Percentiles rank a stretch among this genome's conserved stretches.
phyloP scores from a whole-genome alignment of 1,139 yeast genomes.

The Candida tunisiensis region DNA sequence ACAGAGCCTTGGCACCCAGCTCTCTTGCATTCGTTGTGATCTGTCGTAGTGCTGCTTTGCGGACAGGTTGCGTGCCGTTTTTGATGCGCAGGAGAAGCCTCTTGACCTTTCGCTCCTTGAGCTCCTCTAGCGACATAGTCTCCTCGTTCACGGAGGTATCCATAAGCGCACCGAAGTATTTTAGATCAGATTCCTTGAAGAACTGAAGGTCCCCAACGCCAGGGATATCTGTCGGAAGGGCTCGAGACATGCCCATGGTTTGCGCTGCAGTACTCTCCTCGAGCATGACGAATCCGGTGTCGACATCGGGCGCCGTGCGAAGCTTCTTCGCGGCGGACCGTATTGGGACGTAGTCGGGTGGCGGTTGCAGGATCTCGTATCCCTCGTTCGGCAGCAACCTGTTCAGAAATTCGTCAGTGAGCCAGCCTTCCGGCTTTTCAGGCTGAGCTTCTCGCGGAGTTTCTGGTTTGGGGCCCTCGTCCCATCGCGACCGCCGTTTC shows the following conservation, averaged over 20 bases:
- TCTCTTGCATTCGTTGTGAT: conserved; percentile 46
- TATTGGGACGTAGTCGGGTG: conserved; percentile 28
- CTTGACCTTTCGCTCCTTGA: conserved; percentile 45
- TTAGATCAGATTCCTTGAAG: conserved; percentile 57
- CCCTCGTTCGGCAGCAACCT: conserved; percentile 36
- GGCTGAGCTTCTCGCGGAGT: conserved; percentile 4
- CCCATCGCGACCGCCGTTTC: conserved; percentile 12
- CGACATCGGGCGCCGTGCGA: conserved; percentile 1
- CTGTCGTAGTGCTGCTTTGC: conserved; percentile 58
- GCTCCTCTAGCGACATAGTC: conserved; percentile 33
- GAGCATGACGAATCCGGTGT: conserved; percentile 15
- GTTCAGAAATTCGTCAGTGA: conserved; percentile 34
- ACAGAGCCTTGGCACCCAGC: conserved; percentile 55
- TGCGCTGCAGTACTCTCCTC: conserved; percentile 14
- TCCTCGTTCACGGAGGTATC: conserved; percentile 20
- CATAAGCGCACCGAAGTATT: conserved; percentile 51
- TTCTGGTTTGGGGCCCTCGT: conserved; percentile 5
- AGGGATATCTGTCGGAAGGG: conserved; percentile 38
- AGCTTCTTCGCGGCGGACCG: conserved; percentile 10
- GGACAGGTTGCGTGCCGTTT: conserved; percentile 51
- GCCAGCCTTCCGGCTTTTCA: conserved; percentile 7
- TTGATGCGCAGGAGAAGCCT: conserved; percentile 50
- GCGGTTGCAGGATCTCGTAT: conserved; percentile 30
- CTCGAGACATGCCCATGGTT: conserved; percentile 12
- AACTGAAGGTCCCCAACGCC: conserved; percentile 47